phyloP scores from a whole-genome alignment of 2,329 filamentous ascomycete species.

The Sclerotinia borealis region DNA sequence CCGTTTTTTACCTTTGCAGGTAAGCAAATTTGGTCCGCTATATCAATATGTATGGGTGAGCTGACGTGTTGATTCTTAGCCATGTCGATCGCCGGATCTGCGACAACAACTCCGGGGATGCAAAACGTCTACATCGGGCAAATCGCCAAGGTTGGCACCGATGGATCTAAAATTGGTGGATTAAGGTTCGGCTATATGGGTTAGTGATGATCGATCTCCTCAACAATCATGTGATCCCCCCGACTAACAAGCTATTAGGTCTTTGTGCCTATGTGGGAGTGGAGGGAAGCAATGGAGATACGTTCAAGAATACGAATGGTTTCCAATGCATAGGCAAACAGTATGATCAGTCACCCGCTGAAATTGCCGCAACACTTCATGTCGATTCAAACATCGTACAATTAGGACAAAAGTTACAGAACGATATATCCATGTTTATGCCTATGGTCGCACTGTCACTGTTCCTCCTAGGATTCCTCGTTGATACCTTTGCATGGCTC shows the following conservation, averaged over 20 bases:
- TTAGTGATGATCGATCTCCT: background rate
- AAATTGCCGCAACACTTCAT: background rate
- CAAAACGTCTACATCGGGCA: constrained; percentile 6
- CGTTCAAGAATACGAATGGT: constrained; percentile 7
- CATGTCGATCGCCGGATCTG: constrained; percentile 7
- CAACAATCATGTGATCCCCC: background rate
- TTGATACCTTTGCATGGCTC: constrained; percentile 4
- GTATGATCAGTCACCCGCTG: background rate
- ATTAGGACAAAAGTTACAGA: constrained; percentile 1
- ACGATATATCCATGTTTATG: constrained; percentile 7
- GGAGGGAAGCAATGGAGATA: constrained; percentile 5
- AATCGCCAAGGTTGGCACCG: background rate
- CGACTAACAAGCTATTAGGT: constrained; percentile 2
- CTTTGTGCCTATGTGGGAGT: constrained; percentile 8
- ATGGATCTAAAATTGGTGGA: background rate
- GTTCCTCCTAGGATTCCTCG: background rate
- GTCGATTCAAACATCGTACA: constrained; percentile 3
- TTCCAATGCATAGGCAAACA: constrained; percentile 9
- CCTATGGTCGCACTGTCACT: background rate
- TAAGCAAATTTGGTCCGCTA: background rate
- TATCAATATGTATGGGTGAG: background rate
- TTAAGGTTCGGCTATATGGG: constrained; percentile 8
- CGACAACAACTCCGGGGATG: constrained; percentile 4
- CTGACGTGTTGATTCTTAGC: background rate
- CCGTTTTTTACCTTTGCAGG: constrained; percentile 3